These are phyloP conservation scores for Neonectria sp. DNA, from an alignment of 2,329 filamentous ascomycete species.

Conservation along the genomic window DNA sequence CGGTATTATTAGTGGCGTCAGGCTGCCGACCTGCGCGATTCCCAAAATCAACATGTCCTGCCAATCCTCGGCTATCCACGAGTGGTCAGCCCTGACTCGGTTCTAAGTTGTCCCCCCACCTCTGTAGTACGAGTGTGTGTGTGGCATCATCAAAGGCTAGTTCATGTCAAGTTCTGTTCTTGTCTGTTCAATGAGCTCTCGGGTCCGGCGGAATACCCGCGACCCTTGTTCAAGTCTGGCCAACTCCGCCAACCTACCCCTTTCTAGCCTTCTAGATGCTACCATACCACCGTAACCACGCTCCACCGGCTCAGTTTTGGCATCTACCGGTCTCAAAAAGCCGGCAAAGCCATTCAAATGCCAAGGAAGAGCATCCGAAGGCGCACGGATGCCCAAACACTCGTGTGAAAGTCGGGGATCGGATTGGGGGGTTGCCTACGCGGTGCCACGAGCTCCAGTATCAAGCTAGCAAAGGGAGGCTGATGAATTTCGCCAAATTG, in stretches of 20 bases:
- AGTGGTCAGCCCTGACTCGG: constrained; percentile 8
- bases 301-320: constrained; percentile 27
- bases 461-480: neutral
- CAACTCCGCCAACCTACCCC: constrained; percentile 11
- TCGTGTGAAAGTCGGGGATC: neutral
- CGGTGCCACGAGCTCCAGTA: neutral
- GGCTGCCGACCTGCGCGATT: constrained; percentile 5
- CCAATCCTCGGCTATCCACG: constrained; percentile 1
- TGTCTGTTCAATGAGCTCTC: neutral
- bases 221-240: constrained; percentile 10
- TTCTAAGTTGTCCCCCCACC: constrained; percentile 6
- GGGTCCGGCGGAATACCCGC: neutral
- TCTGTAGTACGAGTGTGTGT: neutral
- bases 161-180: neutral
- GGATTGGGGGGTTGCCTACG: neutral
- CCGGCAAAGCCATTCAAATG: constrained; percentile 27
- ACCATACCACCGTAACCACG: constrained; percentile 2
- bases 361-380: neutral
- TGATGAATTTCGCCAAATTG: constrained; percentile 1
- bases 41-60: neutral
- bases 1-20: neutral
- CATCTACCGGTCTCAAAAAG: constrained; percentile 20
- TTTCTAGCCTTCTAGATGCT: constrained; percentile 19
- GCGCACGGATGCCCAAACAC: neutral
- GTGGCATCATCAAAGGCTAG: constrained; percentile 7